phyloP scores from a whole-genome alignment of 1,284 basidiomycete species.

The Apiotrichum domesticum region DNA sequence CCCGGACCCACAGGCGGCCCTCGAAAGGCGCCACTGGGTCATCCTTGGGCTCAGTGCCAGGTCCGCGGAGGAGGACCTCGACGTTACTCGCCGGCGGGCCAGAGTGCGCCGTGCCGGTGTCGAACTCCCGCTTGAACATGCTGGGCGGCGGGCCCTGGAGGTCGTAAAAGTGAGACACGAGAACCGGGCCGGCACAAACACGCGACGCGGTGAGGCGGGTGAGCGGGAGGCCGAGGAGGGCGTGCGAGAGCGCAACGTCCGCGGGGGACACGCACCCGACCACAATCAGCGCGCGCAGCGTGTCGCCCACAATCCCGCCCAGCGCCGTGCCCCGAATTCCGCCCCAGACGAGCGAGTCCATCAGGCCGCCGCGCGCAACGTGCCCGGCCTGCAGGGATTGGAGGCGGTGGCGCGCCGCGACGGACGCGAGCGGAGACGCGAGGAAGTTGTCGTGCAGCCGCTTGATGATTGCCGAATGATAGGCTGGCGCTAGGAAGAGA shows the following conservation, averaged over 20 bases:
- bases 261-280: slow-evolving; percentile 21
- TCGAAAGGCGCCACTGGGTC: slow-evolving; percentile 13
- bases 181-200: slow-evolving; percentile 34
- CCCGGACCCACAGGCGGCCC: slow-evolving; percentile 30
- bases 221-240: slow-evolving; percentile 38
- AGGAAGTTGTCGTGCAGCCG: slow-evolving; percentile 22
- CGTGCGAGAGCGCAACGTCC: slow-evolving; percentile 26
- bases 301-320: slow-evolving; percentile 26
- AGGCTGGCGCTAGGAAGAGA: slow-evolving; percentile 35
- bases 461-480: slow-evolving; percentile 29
- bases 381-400: slow-evolving; percentile 30
- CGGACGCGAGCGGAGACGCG: slow-evolving; percentile 20
- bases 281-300: slow-evolving; percentile 30
- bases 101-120: slow-evolving; percentile 21
- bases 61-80: slow-evolving; percentile 34
- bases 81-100: slow-evolving; percentile 43
- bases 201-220: slow-evolving; percentile 28
- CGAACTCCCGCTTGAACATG: slow-evolving; percentile 13
- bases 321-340: slow-evolving; percentile 20
- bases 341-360: slow-evolving; percentile 32
- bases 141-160: slow-evolving; percentile 29
- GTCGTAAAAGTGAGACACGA: slow-evolving; percentile 40
- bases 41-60: slow-evolving; percentile 19
- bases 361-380: slow-evolving; percentile 25
- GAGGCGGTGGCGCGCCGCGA: slow-evolving; percentile 35